Evolutionary conservation across 495 filamentous ascomycete species (phyloP).

Genomic region (Daldinia grandis): DNA sequence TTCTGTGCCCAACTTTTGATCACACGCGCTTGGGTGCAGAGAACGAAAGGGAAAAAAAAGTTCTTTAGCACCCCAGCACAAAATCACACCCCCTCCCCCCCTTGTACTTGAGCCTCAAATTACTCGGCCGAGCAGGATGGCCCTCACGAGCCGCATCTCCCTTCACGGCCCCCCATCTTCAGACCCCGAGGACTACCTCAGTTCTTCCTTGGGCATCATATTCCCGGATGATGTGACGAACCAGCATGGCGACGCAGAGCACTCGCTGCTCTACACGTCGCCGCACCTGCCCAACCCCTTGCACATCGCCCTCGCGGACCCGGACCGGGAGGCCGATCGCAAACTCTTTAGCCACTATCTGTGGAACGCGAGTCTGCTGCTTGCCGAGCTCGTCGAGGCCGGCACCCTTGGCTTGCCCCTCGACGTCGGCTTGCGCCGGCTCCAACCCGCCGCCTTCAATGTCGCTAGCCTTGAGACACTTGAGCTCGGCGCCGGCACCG

Average conservation of each 20-base stretch:
- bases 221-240: constrained; percentile 79
- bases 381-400: constrained; percentile 73
- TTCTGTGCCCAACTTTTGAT: constrained; percentile 2
- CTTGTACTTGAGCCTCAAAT: constrained; percentile 23
- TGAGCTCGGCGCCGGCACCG: constrained; percentile 73
- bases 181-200: constrained; percentile 72
- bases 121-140: constrained; percentile 33
- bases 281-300: constrained; percentile 58
- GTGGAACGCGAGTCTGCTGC: constrained; percentile 81
- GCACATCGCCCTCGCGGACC: constrained; percentile 63
- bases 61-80: constrained; percentile 5
- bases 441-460: constrained; percentile 35
- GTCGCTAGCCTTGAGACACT: constrained; percentile 50
- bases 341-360: constrained; percentile 82
- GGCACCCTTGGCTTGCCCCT: constrained; percentile 44
- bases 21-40: constrained; percentile 5
- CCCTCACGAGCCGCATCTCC: constrained; percentile 55
- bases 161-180: constrained; percentile 44
- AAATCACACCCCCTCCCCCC: not conserved
- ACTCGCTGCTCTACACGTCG: constrained; percentile 72
- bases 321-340: constrained; percentile 63
- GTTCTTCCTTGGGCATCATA: constrained; percentile 69
- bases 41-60: not conserved
- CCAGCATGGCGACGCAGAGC: constrained; percentile 77
- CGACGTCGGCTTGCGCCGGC: constrained; percentile 2